Conservation (phyloP, 306 rosid species). For the Acacia confusa region DNA sequence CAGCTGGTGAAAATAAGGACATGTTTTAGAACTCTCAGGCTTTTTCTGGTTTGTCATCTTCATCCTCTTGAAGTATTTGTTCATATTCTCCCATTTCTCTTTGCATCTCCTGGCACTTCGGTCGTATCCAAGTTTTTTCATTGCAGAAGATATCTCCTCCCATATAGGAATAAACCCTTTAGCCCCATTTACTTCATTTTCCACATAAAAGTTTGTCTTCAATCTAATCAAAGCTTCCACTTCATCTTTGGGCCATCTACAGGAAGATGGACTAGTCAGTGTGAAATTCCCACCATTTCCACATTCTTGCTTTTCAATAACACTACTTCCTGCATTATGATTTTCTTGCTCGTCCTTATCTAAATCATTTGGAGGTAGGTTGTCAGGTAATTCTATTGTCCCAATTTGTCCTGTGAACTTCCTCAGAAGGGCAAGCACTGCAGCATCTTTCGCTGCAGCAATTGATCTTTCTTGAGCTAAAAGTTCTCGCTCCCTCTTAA, state of each 20-base stretch:
- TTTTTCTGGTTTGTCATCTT: conserved; percentile 65
- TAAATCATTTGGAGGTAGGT: conserved; percentile 22
- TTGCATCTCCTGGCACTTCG: conserved; percentile 79
- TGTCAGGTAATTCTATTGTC: conserved; percentile 38
- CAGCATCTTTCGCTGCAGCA: conserved; percentile 78
- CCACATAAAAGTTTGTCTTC: conserved; percentile 55
- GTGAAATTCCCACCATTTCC: conserved; percentile 36
- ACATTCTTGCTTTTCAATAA: conserved; percentile 37
- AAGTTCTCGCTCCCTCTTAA: conserved; percentile 58
- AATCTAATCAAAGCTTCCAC: conserved; percentile 72
- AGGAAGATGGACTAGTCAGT: conserved; percentile 47
- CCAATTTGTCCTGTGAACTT: conserved; percentile 49
- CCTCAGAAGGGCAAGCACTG: conserved; percentile 59
- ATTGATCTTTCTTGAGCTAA: conserved; percentile 72
- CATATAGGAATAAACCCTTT: conserved; percentile 62
- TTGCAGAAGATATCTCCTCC: conserved; percentile 69
- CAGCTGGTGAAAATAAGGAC: conserved; percentile 74
- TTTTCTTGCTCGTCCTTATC: conserved; percentile 41
- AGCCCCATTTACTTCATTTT: conserved; percentile 55
- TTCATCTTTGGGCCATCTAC: conserved; percentile 85
- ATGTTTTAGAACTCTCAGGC: conserved; percentile 73
- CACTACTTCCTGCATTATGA: conserved; percentile 35
- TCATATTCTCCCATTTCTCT: conserved; percentile 97
- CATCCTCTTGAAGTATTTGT: conserved; percentile 84
- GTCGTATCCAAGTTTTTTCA: conserved; percentile 64